These are phyloP conservation scores for Linum usitatissimum DNA, from an alignment of 345 rosid genomes.

Conservation along the genomic window DNA sequence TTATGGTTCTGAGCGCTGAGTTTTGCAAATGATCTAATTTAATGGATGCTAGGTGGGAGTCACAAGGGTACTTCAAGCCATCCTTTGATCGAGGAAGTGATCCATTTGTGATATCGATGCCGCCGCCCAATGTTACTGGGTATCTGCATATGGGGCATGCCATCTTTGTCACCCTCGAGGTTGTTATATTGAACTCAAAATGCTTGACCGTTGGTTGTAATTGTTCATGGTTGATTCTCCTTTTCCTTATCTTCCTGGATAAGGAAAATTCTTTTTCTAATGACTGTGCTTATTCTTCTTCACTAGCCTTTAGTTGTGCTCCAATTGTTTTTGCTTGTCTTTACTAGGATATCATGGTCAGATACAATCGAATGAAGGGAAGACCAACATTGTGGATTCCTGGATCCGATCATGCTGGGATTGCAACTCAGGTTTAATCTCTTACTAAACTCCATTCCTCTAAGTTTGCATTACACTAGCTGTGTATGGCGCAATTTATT, in stretches of 20 bases:
- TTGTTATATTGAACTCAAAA: conserved; percentile 22
- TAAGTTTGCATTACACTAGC: not conserved
- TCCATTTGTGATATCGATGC: conserved; percentile 92
- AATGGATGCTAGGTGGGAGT: conserved; percentile 69
- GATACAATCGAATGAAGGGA: conserved; percentile 89
- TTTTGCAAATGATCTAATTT: not conserved
- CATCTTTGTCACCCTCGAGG: conserved; percentile 98
- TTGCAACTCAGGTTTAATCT: conserved; percentile 79
- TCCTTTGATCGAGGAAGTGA: conserved; percentile 47
- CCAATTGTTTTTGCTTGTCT: conserved; percentile 7
- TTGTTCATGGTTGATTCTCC: not conserved
- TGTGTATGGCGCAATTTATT: conserved; percentile 5
- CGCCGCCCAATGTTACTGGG: conserved; percentile 98
- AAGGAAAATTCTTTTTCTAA: not conserved
- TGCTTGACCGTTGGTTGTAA: conserved; percentile 15
- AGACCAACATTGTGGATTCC: conserved; percentile 97
- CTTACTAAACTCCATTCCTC: conserved; percentile 1
- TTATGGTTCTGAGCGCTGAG: not conserved
- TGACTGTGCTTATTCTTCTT: conserved; percentile 8
- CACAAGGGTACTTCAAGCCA: conserved; percentile 89
- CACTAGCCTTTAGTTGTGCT: not conserved
- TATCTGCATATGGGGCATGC: conserved; percentile 99
- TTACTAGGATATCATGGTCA: conserved; percentile 72
- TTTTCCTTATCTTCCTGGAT: not conserved
- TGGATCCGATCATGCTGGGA: conserved; percentile 98